phyloP scores from a whole-genome alignment of 2,329 filamentous ascomycete genomes.

The Fusarium hostae region DNA sequence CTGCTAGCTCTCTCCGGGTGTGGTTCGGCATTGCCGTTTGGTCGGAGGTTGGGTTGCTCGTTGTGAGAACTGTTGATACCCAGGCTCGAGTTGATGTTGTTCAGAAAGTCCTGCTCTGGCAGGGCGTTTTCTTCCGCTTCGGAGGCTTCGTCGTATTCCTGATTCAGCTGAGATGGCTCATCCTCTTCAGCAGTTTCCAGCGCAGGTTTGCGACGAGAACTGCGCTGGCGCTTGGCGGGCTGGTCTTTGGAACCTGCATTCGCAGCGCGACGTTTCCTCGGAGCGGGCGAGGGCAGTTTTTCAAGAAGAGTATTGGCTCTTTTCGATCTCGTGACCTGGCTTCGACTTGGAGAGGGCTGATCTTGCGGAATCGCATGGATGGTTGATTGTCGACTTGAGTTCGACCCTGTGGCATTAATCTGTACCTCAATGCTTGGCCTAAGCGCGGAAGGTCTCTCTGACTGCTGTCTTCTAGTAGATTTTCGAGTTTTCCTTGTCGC shows the following conservation, averaged over 20 bases:
- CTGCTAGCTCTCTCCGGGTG: background rate
- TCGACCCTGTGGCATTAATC: background rate
- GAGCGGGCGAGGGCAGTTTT: background rate
- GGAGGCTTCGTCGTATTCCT: background rate
- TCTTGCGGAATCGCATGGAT: background rate
- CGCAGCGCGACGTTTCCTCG: slow-evolving; percentile 24
- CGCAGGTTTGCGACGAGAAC: background rate
- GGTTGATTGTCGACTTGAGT: background rate
- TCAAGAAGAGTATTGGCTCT: background rate
- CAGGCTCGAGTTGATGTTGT: slow-evolving; percentile 28
- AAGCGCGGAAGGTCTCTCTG: background rate
- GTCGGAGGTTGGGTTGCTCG: background rate
- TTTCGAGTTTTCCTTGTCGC: background rate
- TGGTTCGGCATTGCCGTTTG: background rate
- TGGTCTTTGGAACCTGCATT: background rate
- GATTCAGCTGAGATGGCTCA: background rate
- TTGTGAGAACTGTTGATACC: background rate
- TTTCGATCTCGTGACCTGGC: slow-evolving; percentile 26
- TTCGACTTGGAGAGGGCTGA: background rate
- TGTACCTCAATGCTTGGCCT: slow-evolving; percentile 12
- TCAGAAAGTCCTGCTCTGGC: slow-evolving; percentile 5
- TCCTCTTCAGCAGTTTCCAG: background rate
- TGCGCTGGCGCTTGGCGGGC: slow-evolving; percentile 11
- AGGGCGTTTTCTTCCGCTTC: slow-evolving; percentile 23
- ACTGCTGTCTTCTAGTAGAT: background rate